Evolutionary conservation across 495 filamentous ascomycete species (phyloP).

Genomic region (Schizothecium vesticola): DNA sequence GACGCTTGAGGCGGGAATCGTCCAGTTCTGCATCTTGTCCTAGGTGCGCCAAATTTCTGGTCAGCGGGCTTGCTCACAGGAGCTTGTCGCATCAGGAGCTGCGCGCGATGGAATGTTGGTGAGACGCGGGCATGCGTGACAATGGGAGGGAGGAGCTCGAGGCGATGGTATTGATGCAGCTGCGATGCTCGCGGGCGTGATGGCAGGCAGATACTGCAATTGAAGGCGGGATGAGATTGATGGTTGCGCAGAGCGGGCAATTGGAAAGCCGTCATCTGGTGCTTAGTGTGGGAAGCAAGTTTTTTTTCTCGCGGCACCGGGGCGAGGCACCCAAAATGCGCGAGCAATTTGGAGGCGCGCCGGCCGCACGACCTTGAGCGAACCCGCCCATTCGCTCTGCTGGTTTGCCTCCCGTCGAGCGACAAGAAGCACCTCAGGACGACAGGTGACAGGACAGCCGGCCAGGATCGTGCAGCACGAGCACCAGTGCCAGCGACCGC

Average conservation of each 20-base stretch:
- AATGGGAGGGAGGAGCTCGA: neutral
- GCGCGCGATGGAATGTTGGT: neutral
- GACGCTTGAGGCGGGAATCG: conserved; percentile 34
- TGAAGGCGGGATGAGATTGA: neutral
- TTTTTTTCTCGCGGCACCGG: conserved; percentile 12
- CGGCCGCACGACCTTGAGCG: conserved; percentile 3
- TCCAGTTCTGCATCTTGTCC: conserved; percentile 48
- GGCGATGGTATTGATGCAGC: neutral
- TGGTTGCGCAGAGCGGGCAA: conserved; percentile 7
- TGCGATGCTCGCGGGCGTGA: neutral
- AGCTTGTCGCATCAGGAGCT: neutral
- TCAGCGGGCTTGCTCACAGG: conserved; percentile 12
- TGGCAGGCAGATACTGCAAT: neutral
- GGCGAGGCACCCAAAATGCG: conserved; percentile 8
- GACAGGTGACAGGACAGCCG: neutral
- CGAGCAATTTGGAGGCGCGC: conserved; percentile 22
- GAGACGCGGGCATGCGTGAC: neutral
- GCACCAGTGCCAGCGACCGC: conserved; percentile 5
- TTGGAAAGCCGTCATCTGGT: conserved; percentile 15
- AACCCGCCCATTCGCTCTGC: conserved; percentile 3
- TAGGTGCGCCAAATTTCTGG: conserved; percentile 20
- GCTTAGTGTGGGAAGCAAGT: conserved; percentile 18
- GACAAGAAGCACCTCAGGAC: neutral
- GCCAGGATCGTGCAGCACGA: conserved; percentile 8
- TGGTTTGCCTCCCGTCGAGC: conserved; percentile 1